Conservation (phyloP, 1,139 yeast genomes). For the Sugiyamaella novakii region DNA sequence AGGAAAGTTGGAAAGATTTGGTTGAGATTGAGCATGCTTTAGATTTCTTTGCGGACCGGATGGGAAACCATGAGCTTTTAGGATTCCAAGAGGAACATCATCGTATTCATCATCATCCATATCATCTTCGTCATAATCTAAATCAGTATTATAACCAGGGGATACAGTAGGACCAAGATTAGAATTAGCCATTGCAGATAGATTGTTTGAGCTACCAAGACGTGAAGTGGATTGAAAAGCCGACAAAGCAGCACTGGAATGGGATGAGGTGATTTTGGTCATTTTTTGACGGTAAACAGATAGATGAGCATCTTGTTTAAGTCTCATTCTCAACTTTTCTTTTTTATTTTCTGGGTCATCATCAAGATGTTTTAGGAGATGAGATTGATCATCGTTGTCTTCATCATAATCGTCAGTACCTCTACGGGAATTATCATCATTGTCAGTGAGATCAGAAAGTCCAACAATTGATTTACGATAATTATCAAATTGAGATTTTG, state of each 20-base stretch:
- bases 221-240: constrained; percentile 24
- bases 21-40: constrained; percentile 28
- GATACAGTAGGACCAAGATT: too few relatives aligned
- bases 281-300: constrained; percentile 48
- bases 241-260: constrained; percentile 31
- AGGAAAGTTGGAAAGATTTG: constrained; percentile 24
- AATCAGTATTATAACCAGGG: constrained; percentile 15
- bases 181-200: constrained; percentile 18
- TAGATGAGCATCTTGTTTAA: constrained; percentile 46
- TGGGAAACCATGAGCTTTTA: constrained; percentile 47
- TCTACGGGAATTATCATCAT: constrained; percentile 23
- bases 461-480: constrained; percentile 38
- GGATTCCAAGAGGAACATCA: constrained; percentile 46
- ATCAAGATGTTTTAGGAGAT: constrained; percentile 27
- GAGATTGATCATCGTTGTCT: constrained; percentile 27
- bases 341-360: constrained; percentile 36
- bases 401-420: constrained; percentile 26
- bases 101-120: constrained; percentile 45
- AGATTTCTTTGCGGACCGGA: constrained; percentile 23
- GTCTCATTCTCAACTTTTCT: constrained; percentile 38
- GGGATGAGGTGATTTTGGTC: constrained; percentile 45
- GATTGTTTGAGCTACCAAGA: constrained; percentile 10
- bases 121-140: constrained; percentile 28
- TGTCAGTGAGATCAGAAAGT: constrained; percentile 21
- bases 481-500: constrained; percentile 41